These are phyloP conservation scores for Ogataea neopini DNA, from an alignment of 805 yeast species.

Conservation along the genomic window DNA sequence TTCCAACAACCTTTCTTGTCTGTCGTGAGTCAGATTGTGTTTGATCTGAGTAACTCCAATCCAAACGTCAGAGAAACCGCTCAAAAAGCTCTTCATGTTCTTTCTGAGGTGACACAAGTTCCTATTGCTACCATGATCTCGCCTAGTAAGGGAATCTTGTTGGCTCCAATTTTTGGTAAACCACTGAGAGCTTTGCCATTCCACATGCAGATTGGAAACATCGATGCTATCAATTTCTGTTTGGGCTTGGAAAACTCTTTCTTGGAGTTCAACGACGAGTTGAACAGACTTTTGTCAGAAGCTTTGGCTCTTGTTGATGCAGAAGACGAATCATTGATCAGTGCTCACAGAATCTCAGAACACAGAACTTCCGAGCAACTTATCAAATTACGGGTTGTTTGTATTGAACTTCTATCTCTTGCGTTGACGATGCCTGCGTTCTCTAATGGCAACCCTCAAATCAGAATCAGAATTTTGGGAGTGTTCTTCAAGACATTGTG, in stretches of 20 bases:
- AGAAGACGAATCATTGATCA: conserved; percentile 92
- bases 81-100: conserved; percentile 62
- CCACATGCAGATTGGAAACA: conserved; percentile 98
- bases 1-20: conserved; percentile 75
- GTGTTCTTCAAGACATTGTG: conserved; percentile 93
- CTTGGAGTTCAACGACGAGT: conserved; percentile 83
- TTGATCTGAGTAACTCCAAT: conserved; percentile 89
- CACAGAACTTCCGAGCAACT: conserved; percentile 87
- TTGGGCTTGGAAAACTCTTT: conserved; percentile 78
- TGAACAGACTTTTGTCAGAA: conserved; percentile 80
- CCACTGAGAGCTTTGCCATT: conserved; percentile 96
- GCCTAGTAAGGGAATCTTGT: conserved; percentile 77
- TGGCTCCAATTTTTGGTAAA: conserved; percentile 95
- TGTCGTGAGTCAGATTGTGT: conserved; percentile 83
- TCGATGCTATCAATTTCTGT: conserved; percentile 95
- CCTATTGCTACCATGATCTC: conserved; percentile 74
- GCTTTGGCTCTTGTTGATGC: conserved; percentile 96
- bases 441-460: conserved; percentile 59
- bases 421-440: conserved; percentile 87
- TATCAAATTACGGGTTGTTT: conserved; percentile 83
- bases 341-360: conserved; percentile 82
- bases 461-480: conserved; percentile 82
- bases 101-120: conserved; percentile 69
- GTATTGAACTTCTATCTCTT: conserved; percentile 77
- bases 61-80: conserved; percentile 80